Percentiles rank a stretch among this genome's conserved stretches.
phyloP scores from a whole-genome alignment of 495 filamentous ascomycete species.

The Tricharina praecox region DNA sequence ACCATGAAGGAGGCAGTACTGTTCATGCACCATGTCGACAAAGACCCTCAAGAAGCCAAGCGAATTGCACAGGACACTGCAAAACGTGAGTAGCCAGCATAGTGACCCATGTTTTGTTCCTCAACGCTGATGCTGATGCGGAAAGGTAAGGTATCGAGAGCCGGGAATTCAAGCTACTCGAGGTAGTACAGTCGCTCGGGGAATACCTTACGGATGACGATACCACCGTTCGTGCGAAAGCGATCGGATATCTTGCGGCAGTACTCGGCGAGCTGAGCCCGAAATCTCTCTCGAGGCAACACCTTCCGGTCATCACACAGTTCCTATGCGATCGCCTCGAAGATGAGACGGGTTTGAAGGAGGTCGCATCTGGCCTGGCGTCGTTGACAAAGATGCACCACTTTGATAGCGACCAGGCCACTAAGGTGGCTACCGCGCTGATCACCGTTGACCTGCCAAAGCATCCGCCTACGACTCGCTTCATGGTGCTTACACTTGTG shows the following conservation, averaged over 20 bases:
- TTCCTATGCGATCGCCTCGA: conserved; percentile 47
- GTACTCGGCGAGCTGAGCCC: conserved; percentile 42
- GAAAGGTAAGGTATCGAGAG: conserved; percentile 38
- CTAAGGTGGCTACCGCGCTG: conserved; percentile 27
- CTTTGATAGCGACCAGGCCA: conserved; percentile 37
- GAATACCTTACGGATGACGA: conserved; percentile 60
- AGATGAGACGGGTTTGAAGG: conserved; percentile 32
- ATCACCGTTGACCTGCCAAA: conserved; percentile 38
- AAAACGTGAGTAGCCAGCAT: conserved; percentile 27
- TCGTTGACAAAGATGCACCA: conserved; percentile 37
- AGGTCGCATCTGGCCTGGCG: conserved; percentile 26
- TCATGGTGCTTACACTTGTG: conserved; percentile 46
- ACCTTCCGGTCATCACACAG: conserved; percentile 42
- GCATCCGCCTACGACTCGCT: conserved; percentile 44
- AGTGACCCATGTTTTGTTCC: neutral
- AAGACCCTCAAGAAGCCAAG: conserved; percentile 42
- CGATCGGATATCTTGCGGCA: conserved; percentile 50
- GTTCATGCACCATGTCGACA: conserved; percentile 49
- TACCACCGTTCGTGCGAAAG: conserved; percentile 43
- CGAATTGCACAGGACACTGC: conserved; percentile 42
- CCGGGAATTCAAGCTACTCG: conserved; percentile 46
- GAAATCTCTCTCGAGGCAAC: conserved; percentile 47
- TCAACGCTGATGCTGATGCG: neutral
- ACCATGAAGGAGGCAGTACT: conserved; percentile 19
- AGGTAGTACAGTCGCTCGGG: conserved; percentile 48